A percentile compares a stretch with the other conserved stretches of the same genome.
phyloP scores from a whole-genome alignment of 2,329 filamentous ascomycete species.

The Ophiostoma perfectum region DNA sequence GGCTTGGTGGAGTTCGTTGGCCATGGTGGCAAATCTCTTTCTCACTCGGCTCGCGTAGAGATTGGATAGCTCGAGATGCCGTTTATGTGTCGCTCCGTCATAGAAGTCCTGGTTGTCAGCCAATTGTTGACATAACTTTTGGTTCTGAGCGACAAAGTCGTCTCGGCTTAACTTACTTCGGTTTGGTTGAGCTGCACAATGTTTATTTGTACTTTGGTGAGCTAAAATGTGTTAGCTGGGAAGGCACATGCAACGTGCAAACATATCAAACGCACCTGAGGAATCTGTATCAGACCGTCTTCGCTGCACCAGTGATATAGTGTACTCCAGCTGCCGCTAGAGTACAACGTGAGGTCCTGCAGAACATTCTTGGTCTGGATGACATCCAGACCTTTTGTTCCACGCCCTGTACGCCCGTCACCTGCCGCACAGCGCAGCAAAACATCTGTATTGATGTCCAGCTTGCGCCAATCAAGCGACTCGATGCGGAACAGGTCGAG shows the following conservation, averaged over 20 bases:
- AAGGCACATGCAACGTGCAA: neutral
- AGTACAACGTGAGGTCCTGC: slow-evolving; percentile 13
- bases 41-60: neutral
- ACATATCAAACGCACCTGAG: neutral
- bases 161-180: neutral
- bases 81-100: neutral
- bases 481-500: slow-evolving; percentile 19
- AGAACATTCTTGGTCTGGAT: neutral
- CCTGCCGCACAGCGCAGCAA: neutral
- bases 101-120: neutral
- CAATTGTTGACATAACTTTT: no score
- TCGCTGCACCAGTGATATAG: slow-evolving; percentile 21
- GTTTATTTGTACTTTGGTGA: neutral
- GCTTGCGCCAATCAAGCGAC: slow-evolving; percentile 21
- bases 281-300: slow-evolving; percentile 9
- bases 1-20: neutral
- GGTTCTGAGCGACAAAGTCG: no score
- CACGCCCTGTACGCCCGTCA: neutral
- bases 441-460: slow-evolving; percentile 19
- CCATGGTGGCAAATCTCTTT: neutral
- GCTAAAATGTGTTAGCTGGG: neutral
- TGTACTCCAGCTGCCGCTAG: slow-evolving; percentile 21
- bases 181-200: slow-evolving; percentile 5
- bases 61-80: neutral
- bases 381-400: neutral